Percentiles rank a stretch among this genome's conserved stretches.
Conservation (phyloP, 805 yeast genomes). For the Danielia reshetovae region DNA sequence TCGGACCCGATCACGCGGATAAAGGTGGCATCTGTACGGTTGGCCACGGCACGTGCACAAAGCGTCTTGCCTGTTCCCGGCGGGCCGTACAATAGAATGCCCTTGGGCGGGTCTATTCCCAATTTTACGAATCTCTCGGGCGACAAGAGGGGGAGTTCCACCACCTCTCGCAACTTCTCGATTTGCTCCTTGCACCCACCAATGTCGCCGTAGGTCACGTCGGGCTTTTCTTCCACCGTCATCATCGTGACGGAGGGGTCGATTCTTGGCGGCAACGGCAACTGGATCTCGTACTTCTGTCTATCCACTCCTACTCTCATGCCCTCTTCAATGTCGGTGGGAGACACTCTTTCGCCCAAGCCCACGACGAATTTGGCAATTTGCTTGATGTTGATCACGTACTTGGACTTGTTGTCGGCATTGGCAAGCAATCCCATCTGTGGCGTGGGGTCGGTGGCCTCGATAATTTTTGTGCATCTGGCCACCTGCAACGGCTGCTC, state of each 20-base stretch:
- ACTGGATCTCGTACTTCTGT: constrained; percentile 92
- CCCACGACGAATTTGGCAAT: constrained; percentile 98
- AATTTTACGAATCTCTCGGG: constrained; percentile 96
- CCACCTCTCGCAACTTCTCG: constrained; percentile 42
- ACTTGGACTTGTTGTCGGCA: constrained; percentile 83
- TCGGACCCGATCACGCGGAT: constrained; percentile 98
- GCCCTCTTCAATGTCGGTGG: constrained; percentile 98
- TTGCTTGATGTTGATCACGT: constrained; percentile 95
- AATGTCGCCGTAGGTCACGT: constrained; percentile 95
- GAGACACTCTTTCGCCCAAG: constrained; percentile 93
- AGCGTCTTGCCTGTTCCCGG: constrained; percentile 99
- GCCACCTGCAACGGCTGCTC: constrained; percentile 98
- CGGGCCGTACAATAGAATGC: constrained; percentile 93
- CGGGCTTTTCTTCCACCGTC: constrained; percentile 99
- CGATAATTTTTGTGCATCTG: constrained; percentile 94
- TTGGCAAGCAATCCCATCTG: constrained; percentile 38
- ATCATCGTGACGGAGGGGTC: constrained; percentile 99
- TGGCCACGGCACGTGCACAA: constrained; percentile 98
- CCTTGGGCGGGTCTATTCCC: constrained; percentile 99
- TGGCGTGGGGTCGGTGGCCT: constrained; percentile 42
- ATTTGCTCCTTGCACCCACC: constrained; percentile 99
- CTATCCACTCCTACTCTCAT: constrained; percentile 99
- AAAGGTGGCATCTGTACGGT: constrained; percentile 98
- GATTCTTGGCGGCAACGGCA: constrained; percentile 95
- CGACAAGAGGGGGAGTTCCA: constrained; percentile 45